These are phyloP conservation scores for Alternaria panax DNA, from an alignment of 2,329 filamentous ascomycete species.

Conservation along the genomic window DNA sequence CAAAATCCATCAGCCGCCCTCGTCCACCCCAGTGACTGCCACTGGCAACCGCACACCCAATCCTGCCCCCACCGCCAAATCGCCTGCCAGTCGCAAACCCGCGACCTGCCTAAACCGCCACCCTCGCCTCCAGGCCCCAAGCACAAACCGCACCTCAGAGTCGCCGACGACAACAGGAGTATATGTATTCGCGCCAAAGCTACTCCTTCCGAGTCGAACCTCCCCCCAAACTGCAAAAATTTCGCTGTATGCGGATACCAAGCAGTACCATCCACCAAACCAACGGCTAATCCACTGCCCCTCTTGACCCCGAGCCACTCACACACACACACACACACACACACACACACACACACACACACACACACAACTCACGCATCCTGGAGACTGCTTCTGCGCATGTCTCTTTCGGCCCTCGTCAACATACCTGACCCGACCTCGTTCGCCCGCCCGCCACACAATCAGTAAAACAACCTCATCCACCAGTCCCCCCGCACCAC, in stretches of 20 bases:
- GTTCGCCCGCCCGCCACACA: slow-evolving; percentile 39
- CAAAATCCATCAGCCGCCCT: slow-evolving; percentile 30
- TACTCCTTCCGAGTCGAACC: slow-evolving; percentile 92
- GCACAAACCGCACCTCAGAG: slow-evolving; percentile 42
- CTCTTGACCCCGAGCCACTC: slow-evolving; percentile 47
- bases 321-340: slow-evolving; percentile 47
- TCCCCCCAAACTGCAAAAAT: slow-evolving; percentile 95
- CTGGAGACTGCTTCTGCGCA: slow-evolving; percentile 56
- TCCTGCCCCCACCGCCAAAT: not conserved
- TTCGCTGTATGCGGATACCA: slow-evolving; percentile 94
- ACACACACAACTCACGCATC: slow-evolving; percentile 42
- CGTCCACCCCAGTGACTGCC: slow-evolving; percentile 29
- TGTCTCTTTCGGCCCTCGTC: slow-evolving; percentile 69
- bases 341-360: slow-evolving; percentile 47
- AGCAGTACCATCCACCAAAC: slow-evolving; percentile 88
- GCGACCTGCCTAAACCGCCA: slow-evolving; percentile 47
- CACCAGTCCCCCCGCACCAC: slow-evolving; percentile 46
- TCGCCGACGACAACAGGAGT: slow-evolving; percentile 63
- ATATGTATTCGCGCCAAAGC: slow-evolving; percentile 99
- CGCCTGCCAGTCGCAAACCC: slow-evolving; percentile 32
- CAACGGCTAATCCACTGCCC: slow-evolving; percentile 78
- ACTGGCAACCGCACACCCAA: slow-evolving; percentile 23
- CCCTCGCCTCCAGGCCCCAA: slow-evolving; percentile 37
- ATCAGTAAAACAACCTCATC: slow-evolving; percentile 36
- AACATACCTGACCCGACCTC: slow-evolving; percentile 49